phyloP scores from a whole-genome alignment of 1,284 basidiomycete genomes.

The Lentinula novae-zelandiae region DNA sequence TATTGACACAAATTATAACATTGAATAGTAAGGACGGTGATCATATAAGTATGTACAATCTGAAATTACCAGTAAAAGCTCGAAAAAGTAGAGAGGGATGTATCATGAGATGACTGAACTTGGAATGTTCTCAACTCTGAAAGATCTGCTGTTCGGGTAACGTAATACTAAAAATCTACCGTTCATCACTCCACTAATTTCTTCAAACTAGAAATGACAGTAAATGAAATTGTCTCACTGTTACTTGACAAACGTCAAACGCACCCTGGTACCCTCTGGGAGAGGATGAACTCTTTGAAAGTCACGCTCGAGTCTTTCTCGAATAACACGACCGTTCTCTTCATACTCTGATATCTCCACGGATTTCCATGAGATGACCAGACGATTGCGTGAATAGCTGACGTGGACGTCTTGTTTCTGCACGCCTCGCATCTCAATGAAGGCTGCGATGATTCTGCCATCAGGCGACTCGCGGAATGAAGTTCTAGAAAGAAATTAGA shows the following conservation, averaged over 20 bases:
- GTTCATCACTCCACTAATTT: constrained; percentile 60
- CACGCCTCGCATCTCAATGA: constrained; percentile 62
- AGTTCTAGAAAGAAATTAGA: constrained; percentile 37
- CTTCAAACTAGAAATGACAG: constrained; percentile 50
- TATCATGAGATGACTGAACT: constrained; percentile 33
- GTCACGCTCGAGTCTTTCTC: constrained; percentile 55
- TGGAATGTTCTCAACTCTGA: constrained; percentile 42
- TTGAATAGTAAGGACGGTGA: neutral
- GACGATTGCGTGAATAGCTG: constrained; percentile 56
- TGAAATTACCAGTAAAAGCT: neutral
- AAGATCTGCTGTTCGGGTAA: constrained; percentile 62
- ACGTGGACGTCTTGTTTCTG: constrained; percentile 70
- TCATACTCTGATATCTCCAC: constrained; percentile 54
- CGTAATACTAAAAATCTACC: constrained; percentile 53
- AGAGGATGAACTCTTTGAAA: constrained; percentile 41
- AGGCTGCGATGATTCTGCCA: constrained; percentile 50
- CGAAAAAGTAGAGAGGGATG: neutral
- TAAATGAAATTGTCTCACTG: constrained; percentile 3
- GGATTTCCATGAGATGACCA: constrained; percentile 67
- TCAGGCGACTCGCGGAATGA: constrained; percentile 64
- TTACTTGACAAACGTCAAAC: constrained; percentile 13
- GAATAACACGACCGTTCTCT: constrained; percentile 53
- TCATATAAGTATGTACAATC: neutral
- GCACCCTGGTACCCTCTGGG: constrained; percentile 43
- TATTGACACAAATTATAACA: neutral